Base-by-base conservation (phyloP, 2,329 filamentous ascomycete genomes). In the Metarhizium anisopliae region DNA sequence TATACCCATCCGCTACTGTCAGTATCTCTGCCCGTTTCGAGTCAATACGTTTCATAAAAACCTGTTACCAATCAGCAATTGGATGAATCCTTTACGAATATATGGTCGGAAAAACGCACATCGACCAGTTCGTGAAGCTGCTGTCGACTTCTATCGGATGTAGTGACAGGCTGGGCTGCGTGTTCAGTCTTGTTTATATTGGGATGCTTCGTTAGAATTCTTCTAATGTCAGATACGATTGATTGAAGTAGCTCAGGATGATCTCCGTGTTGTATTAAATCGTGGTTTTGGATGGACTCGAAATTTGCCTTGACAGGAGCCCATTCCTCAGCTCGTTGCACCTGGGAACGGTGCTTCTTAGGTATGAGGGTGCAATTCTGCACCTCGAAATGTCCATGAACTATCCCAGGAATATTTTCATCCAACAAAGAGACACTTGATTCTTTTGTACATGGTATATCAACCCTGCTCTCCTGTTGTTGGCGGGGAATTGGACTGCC, bases 91-190 rank as follows among this genome's bases (percentile, higher is more conserved):
- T 6, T 16, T 18, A 11, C 32, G 10, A 35, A 7, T 35, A 35
- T 11, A 11, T 11, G 6, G 5, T 14, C 3, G 10, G 13, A 4
- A 49, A 25, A 30, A 55, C 55, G 42, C 38, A 57, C 55, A 38
- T 57, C 50, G 25, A 57, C 49, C 13, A 57, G 30, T 35, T 45
- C 52, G 50, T 55, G 55, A 38, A 57, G 49, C 43, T 54, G 49
- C 20, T 52, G 55, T 20, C 52, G 38, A 32, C 52, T 47, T 47
- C 29, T 20, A 6, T 55, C 52, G 36, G 36, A n/a, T 49, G 49
- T 11, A 1, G 36, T 25, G 16, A 18, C 10, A 14, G n/a, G 4
- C 3, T 29, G 45, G 10, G 25, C 6, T 29, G 11, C 16, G 13
- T 25, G 36, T 13, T 52, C 47, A 30, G 29, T 40, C n/a, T 50